phyloP scores from a whole-genome alignment of 148 eudicot genomes.

The Limonium bicolor region DNA sequence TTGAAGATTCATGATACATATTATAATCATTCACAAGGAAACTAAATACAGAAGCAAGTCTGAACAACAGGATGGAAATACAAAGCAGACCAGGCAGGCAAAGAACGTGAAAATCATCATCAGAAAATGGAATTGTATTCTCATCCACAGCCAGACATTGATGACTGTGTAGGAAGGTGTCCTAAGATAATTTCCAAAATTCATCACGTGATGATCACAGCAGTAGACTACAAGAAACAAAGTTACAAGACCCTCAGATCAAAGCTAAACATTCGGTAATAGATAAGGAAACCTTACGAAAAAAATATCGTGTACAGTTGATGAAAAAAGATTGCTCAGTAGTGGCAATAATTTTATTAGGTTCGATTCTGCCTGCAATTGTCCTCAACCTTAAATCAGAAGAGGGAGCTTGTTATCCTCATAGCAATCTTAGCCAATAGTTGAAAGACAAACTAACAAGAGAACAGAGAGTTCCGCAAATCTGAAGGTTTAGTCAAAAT shows the following conservation, averaged over 20 bases:
- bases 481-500: too few species aligned
- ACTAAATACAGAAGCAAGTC: too few species aligned
- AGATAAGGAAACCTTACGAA: too few species aligned
- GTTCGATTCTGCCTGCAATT: constrained; percentile 36
- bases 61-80: too few species aligned
- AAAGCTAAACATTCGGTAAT: too few species aligned
- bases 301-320: neutral
- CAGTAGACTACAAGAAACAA: neutral
- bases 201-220: constrained; percentile 9
- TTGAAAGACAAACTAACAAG: too few species aligned
- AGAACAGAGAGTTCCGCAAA: too few species aligned
- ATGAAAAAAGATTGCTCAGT: constrained; percentile 17
- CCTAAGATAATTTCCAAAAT: constrained; percentile 15
- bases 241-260: neutral
- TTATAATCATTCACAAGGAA: too few species aligned
- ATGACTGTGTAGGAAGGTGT: constrained; percentile 23
- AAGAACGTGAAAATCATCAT: constrained; percentile 2
- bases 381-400: constrained; percentile 25
- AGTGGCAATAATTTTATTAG: constrained; percentile 11
- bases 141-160: constrained; percentile 20
- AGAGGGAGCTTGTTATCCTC: constrained; percentile 36
- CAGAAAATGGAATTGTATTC: constrained; percentile 15
- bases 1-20: too few species aligned
- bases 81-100: too few species aligned
- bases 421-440: constrained; percentile 10